phyloP scores from a whole-genome alignment of 345 rosid species.

The Lepidium didymum region DNA sequence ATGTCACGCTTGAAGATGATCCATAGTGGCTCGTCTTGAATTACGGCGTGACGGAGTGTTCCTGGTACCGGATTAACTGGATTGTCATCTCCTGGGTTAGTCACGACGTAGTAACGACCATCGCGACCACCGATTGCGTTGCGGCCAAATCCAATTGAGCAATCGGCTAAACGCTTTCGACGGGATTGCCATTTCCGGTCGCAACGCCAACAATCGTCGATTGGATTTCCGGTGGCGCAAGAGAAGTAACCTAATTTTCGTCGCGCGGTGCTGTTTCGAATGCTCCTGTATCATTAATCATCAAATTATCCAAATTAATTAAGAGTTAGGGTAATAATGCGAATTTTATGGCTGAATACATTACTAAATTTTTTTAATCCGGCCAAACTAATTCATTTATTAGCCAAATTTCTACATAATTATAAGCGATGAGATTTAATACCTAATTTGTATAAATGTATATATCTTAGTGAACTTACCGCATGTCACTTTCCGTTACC shows the following conservation, averaged over 20 bases:
- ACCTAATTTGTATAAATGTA: too few species aligned
- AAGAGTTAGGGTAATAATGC: too few species aligned
- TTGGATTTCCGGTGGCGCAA: constrained; percentile 63
- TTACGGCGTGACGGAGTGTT: constrained; percentile 79
- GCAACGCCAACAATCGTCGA: constrained; percentile 85
- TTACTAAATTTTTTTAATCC: too few species aligned
- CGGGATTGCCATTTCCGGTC: constrained; percentile 48
- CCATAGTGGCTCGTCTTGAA: constrained; percentile 74
- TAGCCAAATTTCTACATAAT: too few species aligned
- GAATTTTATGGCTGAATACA: too few species aligned
- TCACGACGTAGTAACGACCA: constrained; percentile 59
- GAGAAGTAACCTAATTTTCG: constrained; percentile 58
- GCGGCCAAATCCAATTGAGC: constrained; percentile 75
- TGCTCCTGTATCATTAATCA: constrained; percentile 42
- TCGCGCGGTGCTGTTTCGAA: constrained; percentile 67
- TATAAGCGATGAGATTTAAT: too few species aligned
- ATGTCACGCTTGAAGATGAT: constrained; percentile 70
- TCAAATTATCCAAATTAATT: too few species aligned
- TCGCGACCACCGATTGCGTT: constrained; percentile 77
- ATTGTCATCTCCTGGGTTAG: constrained; percentile 45
- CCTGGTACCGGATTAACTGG: constrained; percentile 62
- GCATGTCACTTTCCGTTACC: too few species aligned
- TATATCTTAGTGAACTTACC: too few species aligned
- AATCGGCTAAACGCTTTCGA: constrained; percentile 55
- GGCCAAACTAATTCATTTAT: too few species aligned